phyloP scores from a whole-genome alignment of 192 early-diverging fungal species.

The Gonapodya sp. region DNA sequence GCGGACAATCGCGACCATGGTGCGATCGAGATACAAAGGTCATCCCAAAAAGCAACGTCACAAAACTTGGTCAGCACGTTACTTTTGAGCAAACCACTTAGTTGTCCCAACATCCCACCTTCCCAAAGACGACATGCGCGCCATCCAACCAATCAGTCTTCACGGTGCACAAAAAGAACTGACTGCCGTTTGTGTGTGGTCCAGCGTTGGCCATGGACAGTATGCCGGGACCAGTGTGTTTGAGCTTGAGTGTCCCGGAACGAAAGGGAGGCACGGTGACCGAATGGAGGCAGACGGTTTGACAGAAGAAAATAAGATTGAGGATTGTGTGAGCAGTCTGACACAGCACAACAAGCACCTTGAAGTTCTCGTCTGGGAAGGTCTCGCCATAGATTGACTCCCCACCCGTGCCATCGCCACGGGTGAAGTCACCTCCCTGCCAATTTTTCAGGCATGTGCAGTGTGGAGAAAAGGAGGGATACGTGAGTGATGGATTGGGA shows the following conservation, averaged over 20 bases:
- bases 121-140: constrained; percentile 79
- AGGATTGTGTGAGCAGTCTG: no score
- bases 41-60: no score
- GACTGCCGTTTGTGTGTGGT: constrained; percentile 32
- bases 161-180: constrained; percentile 84
- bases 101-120: constrained; percentile 21
- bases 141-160: constrained; percentile 78
- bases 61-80: background rate
- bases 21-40: no score
- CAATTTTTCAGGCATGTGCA: background rate
- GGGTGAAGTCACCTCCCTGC: constrained; percentile 6
- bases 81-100: constrained; percentile 44
- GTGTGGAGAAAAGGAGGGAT: no score
- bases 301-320: no score
- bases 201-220: constrained; percentile 86
- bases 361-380: constrained; percentile 62
- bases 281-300: constrained; percentile 9
- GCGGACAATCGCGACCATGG: no score
- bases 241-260: constrained; percentile 19
- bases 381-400: constrained; percentile 77
- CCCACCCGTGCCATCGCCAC: constrained; percentile 11
- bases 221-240: constrained; percentile 51
- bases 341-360: constrained; percentile 34
- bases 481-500: no score
- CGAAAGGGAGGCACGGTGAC: background rate